These are phyloP conservation scores for Sideroxylon spinosum DNA, from an alignment of 179 eudicot species.

Conservation along the genomic window DNA sequence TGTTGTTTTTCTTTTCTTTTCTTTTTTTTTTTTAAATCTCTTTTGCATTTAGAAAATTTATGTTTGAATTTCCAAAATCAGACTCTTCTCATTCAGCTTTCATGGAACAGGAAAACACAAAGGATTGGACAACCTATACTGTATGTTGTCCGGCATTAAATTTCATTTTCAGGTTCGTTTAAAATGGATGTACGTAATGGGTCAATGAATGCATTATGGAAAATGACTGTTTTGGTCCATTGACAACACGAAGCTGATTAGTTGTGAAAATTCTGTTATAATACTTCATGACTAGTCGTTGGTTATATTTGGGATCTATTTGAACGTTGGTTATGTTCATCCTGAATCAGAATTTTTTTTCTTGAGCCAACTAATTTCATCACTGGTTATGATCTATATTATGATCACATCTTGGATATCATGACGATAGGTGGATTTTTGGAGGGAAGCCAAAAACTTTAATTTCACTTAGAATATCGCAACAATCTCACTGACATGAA, in stretches of 20 bases:
- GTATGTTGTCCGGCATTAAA: background rate
- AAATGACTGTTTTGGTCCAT: background rate
- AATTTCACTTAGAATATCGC: background rate
- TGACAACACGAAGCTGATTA: background rate
- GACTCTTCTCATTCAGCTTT: background rate
- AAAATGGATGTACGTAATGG: background rate
- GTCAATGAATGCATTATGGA: background rate
- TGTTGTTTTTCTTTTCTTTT: background rate
- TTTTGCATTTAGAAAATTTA: background rate
- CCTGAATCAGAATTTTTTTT: too few species aligned
- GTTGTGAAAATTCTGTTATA: background rate
- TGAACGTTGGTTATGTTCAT: too few species aligned
- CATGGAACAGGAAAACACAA: background rate
- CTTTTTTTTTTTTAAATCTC: background rate
- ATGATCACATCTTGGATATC: background rate
- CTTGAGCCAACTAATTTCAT: too few species aligned
- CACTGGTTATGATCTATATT: background rate
- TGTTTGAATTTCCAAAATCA: background rate
- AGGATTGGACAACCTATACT: background rate
- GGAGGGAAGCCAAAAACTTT: background rate
- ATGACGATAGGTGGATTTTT: background rate
- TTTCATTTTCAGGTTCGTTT: background rate
- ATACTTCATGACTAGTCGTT: background rate
- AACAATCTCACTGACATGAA: background rate
- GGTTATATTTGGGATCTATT: too few species aligned